Percentiles rank a stretch among this genome's conserved stretches.
Evolutionary conservation across 2,329 filamentous ascomycete species (phyloP).

Genomic region (Tolypocladium ovalisporum): DNA sequence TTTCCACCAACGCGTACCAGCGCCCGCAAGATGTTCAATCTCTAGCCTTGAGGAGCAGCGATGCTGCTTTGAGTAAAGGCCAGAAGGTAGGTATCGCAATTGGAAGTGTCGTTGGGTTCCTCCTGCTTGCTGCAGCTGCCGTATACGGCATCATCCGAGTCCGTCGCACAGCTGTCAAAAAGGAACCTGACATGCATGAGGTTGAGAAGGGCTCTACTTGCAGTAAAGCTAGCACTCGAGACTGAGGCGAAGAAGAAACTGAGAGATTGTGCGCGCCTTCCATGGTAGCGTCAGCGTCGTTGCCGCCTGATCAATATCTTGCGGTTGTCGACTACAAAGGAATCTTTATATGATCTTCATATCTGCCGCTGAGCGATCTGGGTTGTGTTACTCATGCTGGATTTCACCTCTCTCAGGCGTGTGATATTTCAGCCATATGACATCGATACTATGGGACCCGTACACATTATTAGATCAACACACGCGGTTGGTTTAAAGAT

Average conservation of each 20-base stretch:
- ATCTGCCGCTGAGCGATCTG: no score
- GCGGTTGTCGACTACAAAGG: no score
- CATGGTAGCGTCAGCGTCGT: no score
- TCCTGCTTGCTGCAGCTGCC: not conserved
- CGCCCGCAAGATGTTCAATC: not conserved
- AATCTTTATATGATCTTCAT: no score
- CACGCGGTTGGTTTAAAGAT: no score
- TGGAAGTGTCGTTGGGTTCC: not conserved
- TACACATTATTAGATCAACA: no score
- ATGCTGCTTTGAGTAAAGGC: not conserved
- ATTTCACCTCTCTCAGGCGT: no score
- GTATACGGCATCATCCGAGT: not conserved
- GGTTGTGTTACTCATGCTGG: no score
- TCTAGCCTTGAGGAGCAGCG: not conserved
- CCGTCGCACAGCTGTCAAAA: not conserved
- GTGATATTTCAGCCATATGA: no score
- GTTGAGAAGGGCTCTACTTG: not conserved
- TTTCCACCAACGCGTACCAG: not conserved
- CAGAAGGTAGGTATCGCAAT: not conserved
- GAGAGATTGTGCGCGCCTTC: no score
- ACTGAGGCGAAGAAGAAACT: not conserved
- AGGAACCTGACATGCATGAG: not conserved
- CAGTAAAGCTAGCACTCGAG: not conserved
- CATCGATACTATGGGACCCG: no score
- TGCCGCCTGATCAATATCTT: not conserved